Conservation (phyloP, 148 eudicot species). For the Rhododendron williamsianum region DNA sequence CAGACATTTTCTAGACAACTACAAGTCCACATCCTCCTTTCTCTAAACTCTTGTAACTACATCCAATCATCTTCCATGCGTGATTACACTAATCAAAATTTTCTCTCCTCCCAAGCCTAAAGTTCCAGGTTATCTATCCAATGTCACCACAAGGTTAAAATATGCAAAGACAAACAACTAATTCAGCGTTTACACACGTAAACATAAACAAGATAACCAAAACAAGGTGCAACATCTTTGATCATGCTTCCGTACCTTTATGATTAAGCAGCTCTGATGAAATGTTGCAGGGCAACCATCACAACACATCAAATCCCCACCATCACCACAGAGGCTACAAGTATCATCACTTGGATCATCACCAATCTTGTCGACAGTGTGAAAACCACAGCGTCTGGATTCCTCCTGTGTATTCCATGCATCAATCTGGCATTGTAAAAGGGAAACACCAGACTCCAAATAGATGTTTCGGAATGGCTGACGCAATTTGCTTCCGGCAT, state of each 20-base stretch:
- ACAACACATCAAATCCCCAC: constrained; percentile 97
- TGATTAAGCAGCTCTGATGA: constrained; percentile 86
- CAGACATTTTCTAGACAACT: neutral
- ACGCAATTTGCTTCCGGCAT: constrained; percentile 87
- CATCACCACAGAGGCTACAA: constrained; percentile 92
- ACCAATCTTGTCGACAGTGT: constrained; percentile 56
- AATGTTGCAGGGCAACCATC: constrained; percentile 97
- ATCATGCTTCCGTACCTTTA: constrained; percentile 39
- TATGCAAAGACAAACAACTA: neutral
- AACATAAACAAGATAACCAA: neutral
- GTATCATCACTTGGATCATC: constrained; percentile 98
- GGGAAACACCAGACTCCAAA: constrained; percentile 70
- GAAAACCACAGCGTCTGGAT: constrained; percentile 48
- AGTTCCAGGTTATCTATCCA: neutral
- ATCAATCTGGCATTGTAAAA: constrained; percentile 78
- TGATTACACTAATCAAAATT: neutral
- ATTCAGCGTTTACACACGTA: neutral
- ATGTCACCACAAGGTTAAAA: neutral
- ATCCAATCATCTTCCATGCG: neutral
- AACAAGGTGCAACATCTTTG: neutral
- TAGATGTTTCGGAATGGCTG: constrained; percentile 83
- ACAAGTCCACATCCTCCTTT: neutral
- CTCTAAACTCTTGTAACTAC: neutral
- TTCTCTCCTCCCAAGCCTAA: neutral
- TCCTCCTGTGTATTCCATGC: constrained; percentile 89